Base-by-base conservation (phyloP, 106 monocot species). In the Dioscorea alata region DNA sequence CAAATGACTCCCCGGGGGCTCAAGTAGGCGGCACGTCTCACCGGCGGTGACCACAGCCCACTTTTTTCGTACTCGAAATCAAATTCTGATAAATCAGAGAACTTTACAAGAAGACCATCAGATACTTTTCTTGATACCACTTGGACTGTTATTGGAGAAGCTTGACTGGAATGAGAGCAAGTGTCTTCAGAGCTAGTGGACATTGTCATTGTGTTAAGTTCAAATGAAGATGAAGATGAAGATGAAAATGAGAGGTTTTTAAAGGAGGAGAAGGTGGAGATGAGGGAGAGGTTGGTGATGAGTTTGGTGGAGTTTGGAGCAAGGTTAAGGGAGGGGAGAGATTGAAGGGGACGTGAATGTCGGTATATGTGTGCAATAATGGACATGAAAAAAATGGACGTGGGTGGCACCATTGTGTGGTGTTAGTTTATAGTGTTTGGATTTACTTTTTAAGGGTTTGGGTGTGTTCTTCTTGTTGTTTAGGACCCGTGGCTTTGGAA, bases 31-130 rank as follows among this genome's bases (percentile, higher is more conserved):
- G 57, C 20, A 12, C 67, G 75, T 18, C 31, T 68, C 76, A 86
- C 49, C 16, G 73, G 79, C 50, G 83, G 83, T 23, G 83, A 87
- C 86, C 76, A 87, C 13, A 87, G 48, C 23, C 71, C 71, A 54
- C 80, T 87, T 76, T 77, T 76, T 71, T 80, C 86, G 62, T 87
- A 80, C 52, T 87, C 80, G 66, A 87, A 80, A 51, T 60, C 74
- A 25, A 87, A 80, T 48, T 80, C 74, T 6, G 78, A 75, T 57
- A 49, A 23, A 73, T 87, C 83, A n/a, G 73, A 63, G 63, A 80
- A 87, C 34, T 87, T 87, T 16, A 59, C 23, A 10, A 87, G 76
- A 22, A 87, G 79, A 4, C 33, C 71, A 31, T 87, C 76, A 28
- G 79, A 83, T 21, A 83, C 71, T 20, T 48, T 57, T 33, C 64